A percentile compares a stretch with the other conserved stretches of the same genome.
phyloP scores from a whole-genome alignment of 495 filamentous ascomycete genomes.

The Neurospora discreta region DNA sequence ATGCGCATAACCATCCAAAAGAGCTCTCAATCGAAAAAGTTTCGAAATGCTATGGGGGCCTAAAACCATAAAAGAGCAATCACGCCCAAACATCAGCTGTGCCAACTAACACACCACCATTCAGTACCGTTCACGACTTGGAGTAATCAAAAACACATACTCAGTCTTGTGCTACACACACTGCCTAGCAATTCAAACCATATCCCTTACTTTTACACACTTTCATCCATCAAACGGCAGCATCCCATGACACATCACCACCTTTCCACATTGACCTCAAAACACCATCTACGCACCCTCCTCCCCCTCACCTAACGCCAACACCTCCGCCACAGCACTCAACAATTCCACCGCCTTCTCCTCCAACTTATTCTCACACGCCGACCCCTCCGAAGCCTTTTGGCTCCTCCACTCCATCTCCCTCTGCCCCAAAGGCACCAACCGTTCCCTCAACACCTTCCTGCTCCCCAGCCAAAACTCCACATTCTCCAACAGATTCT shows the following conservation, averaged over 20 bases:
- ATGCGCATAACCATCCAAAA: not conserved
- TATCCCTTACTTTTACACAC: not conserved
- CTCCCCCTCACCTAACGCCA: constrained; percentile 32
- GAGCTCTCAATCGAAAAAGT: not conserved
- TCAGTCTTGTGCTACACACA: not conserved
- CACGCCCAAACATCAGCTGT: not conserved
- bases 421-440: constrained; percentile 58
- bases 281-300: constrained; percentile 12
- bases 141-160: not conserved
- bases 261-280: not conserved
- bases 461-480: constrained; percentile 59
- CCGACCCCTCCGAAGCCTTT: constrained; percentile 17
- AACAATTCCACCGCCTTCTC: constrained; percentile 61
- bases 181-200: not conserved
- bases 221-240: not conserved
- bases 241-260: not conserved
- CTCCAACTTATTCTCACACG: constrained; percentile 52
- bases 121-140: not conserved
- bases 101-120: not conserved
- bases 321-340: constrained; percentile 38
- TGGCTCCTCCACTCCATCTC: constrained; percentile 53
- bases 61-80: not conserved
- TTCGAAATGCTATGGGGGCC: not conserved
- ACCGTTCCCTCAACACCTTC: constrained; percentile 49
- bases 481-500: constrained; percentile 58